phyloP scores from a whole-genome alignment of 352 stramenopile genomes.

The Phytopythium chamaehyphon region DNA sequence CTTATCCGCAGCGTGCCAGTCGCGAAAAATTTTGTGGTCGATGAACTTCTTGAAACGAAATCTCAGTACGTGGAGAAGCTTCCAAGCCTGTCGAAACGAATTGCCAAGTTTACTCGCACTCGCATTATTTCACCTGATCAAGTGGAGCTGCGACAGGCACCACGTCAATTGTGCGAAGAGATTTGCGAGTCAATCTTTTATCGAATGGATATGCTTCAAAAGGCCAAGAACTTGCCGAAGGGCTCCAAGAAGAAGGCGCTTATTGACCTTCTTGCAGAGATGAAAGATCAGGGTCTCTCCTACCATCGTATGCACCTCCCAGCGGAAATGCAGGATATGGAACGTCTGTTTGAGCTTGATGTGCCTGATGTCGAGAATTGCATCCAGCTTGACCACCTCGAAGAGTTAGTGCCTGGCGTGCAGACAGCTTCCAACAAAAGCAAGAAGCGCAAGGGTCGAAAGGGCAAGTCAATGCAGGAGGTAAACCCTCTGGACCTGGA shows the following conservation, averaged over 20 bases:
- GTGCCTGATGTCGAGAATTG: conserved; percentile 81
- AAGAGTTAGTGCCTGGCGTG: conserved; percentile 10
- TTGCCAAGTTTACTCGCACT: conserved; percentile 65
- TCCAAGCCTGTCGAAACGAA: conserved; percentile 53
- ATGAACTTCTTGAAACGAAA: conserved; percentile 4
- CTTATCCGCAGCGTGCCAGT: background rate
- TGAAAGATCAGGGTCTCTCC: conserved; percentile 82
- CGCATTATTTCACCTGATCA: conserved; percentile 63
- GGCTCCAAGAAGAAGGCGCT: conserved; percentile 97
- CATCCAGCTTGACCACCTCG: conserved; percentile 63
- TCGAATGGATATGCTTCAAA: conserved; percentile 86
- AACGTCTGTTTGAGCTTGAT: conserved; percentile 80
- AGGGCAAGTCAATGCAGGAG: conserved; percentile 13
- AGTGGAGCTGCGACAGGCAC: conserved; percentile 64
- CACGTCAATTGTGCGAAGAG: conserved; percentile 77
- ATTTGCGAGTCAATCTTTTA: conserved; percentile 94
- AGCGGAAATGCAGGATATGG: conserved; percentile 68
- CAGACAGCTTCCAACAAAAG: background rate
- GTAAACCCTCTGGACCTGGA: conserved; percentile 19
- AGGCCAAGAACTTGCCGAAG: conserved; percentile 86
- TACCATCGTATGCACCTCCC: conserved; percentile 78
- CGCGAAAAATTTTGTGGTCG: background rate
- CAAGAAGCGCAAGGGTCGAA: conserved; percentile 20
- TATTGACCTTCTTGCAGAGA: conserved; percentile 91
- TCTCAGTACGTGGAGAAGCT: conserved; percentile 56